Conservation (phyloP, 768 basidiomycete species). For the Mycena polygramma region DNA sequence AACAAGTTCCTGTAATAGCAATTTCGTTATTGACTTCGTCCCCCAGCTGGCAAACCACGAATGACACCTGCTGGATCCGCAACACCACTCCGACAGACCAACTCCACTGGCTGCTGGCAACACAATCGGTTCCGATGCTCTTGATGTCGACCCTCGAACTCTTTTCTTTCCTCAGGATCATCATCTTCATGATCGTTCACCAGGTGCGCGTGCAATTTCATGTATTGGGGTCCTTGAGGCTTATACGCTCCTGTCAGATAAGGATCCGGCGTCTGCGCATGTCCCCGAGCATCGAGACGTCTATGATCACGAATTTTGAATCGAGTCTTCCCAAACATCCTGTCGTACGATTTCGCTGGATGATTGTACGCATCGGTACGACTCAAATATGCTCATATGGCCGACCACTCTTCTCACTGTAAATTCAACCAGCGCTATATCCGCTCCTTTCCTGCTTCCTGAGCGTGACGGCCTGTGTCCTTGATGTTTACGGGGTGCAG, state of each 20-base stretch:
- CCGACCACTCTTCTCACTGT: not conserved
- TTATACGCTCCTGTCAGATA: not conserved
- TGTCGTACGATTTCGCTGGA: slow-evolving; percentile 1
- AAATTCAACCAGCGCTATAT: not conserved
- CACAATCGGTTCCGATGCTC: not conserved
- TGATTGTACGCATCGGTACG: slow-evolving; percentile 1
- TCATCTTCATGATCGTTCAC: not conserved
- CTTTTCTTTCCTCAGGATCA: not conserved
- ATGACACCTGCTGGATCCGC: not conserved
- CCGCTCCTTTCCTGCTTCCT: slow-evolving; percentile 6
- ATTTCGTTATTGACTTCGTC: not conserved
- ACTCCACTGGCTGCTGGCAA: slow-evolving; percentile 1
- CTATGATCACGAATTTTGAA: not conserved
- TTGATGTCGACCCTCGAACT: not conserved
- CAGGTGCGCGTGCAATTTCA: not conserved
- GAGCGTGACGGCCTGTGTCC: not conserved
- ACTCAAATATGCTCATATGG: not conserved
- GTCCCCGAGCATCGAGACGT: not conserved
- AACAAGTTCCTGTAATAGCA: not conserved
- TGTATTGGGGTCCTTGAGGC: not conserved
- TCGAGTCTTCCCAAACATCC: not conserved
- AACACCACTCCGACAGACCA: not conserved
- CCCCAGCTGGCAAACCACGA: not conserved
- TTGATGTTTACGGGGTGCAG: not conserved
- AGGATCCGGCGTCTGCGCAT: not conserved